Evolutionary conservation across 441 rosid species (phyloP).

Genomic region (Populus trichocarpa): DNA sequence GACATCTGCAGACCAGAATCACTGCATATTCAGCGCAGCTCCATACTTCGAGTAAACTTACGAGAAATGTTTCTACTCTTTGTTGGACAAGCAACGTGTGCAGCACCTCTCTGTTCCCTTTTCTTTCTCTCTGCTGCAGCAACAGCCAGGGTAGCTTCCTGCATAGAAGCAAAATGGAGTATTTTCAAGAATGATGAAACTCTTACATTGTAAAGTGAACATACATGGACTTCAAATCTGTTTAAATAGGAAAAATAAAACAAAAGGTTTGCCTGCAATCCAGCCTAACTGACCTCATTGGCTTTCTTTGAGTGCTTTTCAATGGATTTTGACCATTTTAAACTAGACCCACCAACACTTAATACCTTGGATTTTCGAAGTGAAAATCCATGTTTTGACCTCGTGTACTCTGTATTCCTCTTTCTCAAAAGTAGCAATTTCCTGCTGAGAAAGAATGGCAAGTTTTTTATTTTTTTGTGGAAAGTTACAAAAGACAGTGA

Average conservation of each 20-base stretch:
- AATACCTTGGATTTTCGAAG: constrained; percentile 86
- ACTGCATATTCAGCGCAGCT: neutral
- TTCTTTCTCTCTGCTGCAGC: constrained; percentile 76
- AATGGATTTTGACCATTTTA: constrained; percentile 97
- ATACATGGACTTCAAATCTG: constrained; percentile 4
- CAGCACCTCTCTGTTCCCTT: constrained; percentile 48
- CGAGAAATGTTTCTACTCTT: constrained; percentile 45
- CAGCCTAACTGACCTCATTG: constrained; percentile 65
- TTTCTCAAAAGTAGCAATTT: constrained; percentile 65
- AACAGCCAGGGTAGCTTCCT: constrained; percentile 95
- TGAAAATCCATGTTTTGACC: constrained; percentile 85
- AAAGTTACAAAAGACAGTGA: constrained; percentile 14
- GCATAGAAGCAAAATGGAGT: constrained; percentile 17
- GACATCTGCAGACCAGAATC: neutral
- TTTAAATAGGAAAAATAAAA: neutral
- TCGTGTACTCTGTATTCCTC: constrained; percentile 78
- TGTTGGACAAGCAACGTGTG: constrained; percentile 30
- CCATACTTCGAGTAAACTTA: constrained; percentile 34
- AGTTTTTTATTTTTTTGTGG: constrained; percentile 15
- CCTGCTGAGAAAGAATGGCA: constrained; percentile 40
- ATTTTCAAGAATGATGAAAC: constrained; percentile 6
- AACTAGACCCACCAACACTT: constrained; percentile 85
- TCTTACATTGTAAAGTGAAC: constrained; percentile 8
- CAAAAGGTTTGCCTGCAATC: neutral
- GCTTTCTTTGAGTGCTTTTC: constrained; percentile 81